Conservation (phyloP, 2,329 filamentous ascomycete genomes). For the Clarireedia hainanense region DNA sequence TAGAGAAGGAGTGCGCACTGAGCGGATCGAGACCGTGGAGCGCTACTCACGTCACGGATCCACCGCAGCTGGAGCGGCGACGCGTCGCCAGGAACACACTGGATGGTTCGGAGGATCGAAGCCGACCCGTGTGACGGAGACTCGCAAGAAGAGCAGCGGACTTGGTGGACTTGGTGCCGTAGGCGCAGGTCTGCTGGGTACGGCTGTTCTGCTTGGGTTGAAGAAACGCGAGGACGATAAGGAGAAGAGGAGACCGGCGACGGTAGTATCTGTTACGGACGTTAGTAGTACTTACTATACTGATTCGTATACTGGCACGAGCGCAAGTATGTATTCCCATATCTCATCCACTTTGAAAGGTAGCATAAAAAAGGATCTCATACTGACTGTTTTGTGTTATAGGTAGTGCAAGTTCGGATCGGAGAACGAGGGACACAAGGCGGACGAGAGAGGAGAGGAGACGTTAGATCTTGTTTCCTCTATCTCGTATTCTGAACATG, state of each 20-base stretch:
- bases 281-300: conserved; percentile 27
- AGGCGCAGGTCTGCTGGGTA: conserved; percentile 24
- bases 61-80: conserved; percentile 13
- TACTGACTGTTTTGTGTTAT: conserved; percentile 13
- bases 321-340: conserved; percentile 24
- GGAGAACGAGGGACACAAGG: conserved; percentile 23
- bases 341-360: background rate
- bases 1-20: conserved; percentile 30
- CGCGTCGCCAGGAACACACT: conserved; percentile 30
- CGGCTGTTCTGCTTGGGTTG: conserved; percentile 27
- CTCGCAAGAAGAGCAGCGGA: conserved; percentile 42
- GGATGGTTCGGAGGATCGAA: conserved; percentile 49
- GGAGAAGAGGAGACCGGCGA: conserved; percentile 13
- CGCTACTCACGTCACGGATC: conserved; percentile 47
- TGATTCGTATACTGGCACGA: conserved; percentile 28
- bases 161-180: conserved; percentile 44
- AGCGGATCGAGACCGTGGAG: conserved; percentile 53
- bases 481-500: background rate
- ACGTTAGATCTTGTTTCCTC: background rate
- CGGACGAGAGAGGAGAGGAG: conserved; percentile 6
- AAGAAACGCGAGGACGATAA: conserved; percentile 25
- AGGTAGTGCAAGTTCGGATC: conserved; percentile 27
- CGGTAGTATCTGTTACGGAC: conserved; percentile 14
- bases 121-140: conserved; percentile 35
- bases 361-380: background rate